Percentiles rank a stretch among this genome's conserved stretches.
Evolutionary conservation across 345 rosid genomes (phyloP).

Genomic region (Pistacia integerrima): DNA sequence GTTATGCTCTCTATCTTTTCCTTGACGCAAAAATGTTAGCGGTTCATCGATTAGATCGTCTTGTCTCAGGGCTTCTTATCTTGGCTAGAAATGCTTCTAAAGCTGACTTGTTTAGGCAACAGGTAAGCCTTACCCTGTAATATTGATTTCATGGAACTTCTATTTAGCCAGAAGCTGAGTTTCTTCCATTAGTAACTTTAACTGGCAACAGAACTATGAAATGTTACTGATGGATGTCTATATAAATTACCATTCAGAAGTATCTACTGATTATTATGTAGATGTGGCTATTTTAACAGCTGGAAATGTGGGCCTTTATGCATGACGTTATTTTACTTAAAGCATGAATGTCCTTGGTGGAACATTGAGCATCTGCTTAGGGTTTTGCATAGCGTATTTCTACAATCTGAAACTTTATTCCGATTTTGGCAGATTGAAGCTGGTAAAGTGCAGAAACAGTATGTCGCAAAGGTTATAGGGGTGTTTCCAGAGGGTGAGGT

Average conservation of each 20-base stretch:
- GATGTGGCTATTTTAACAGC: neutral
- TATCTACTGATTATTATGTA: neutral
- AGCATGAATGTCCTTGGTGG: slow-evolving; percentile 4
- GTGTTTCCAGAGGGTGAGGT: slow-evolving; percentile 85
- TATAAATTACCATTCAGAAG: neutral
- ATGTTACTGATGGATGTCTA: neutral
- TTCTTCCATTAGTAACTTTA: neutral
- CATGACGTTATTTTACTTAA: neutral
- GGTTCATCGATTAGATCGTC: slow-evolving; percentile 81
- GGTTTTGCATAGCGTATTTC: neutral
- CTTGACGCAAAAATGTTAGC: slow-evolving; percentile 54
- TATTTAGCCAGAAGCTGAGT: neutral
- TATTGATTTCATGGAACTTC: neutral
- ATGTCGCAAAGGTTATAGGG: slow-evolving; percentile 77
- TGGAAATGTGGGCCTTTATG: neutral
- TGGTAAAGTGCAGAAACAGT: slow-evolving; percentile 70
- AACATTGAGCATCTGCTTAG: neutral
- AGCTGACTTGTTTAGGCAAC: slow-evolving; percentile 86
- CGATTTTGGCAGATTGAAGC: slow-evolving; percentile 66
- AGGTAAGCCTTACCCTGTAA: slow-evolving; percentile 41
- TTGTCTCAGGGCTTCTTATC: slow-evolving; percentile 91
- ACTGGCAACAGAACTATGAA: neutral
- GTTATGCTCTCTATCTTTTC: slow-evolving; percentile 23
- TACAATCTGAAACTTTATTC: slow-evolving; percentile 1
- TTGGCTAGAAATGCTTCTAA: slow-evolving; percentile 79